Base-by-base conservation (phyloP, 371 early-diverging fungal genomes). In the Nematocida sp. region DNA sequence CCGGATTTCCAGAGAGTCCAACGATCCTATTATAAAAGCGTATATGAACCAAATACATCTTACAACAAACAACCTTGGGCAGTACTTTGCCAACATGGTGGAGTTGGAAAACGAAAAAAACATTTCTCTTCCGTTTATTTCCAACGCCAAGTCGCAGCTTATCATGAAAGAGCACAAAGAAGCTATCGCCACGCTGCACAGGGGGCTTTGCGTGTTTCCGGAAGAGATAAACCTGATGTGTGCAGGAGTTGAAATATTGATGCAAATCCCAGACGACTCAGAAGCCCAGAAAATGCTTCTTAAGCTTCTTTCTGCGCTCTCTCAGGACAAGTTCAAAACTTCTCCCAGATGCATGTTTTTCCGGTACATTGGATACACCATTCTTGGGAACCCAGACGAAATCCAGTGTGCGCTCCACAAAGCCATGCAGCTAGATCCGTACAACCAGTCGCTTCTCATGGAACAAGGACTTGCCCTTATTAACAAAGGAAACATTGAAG, bases 201-300 rank as follows among this genome's bases (percentile, higher is more conserved):
- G 45, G 34, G 74, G 48, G 1, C 23, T 70, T 19, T 2, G 8
- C 5, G 4, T 56, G 2, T 70, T 60, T 36, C 58, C 60, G n/a
- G 19, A 70, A 8, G 74, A 70, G 23, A 36, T 70, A n/a, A 70
- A 70, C 34, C 2, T 53, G 4, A n/a, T 70, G 2, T 70, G 74
- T 43, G 27, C 50, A n/a, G 62, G 38, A 2, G 43, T 70, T 11
- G 74, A 70, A 48, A 37, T 70, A 7, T 41, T 60, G 7, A 46
- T 49, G 17, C 64, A 67, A 4, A 2, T 29, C 38, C 11, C 8
- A 27, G 31, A 25, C 2, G 27, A 4, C 27, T 17, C 4, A 36
- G 21, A 15, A 15, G 19, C 11, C 25, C 38, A 64, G 17, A 29
- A 4, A 19, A 34, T 58, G 3, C 36, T 70, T n/a, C 17, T 3